Base-by-base conservation (phyloP, 1,139 yeast genomes). In the Pichiaceae sp. region DNA sequence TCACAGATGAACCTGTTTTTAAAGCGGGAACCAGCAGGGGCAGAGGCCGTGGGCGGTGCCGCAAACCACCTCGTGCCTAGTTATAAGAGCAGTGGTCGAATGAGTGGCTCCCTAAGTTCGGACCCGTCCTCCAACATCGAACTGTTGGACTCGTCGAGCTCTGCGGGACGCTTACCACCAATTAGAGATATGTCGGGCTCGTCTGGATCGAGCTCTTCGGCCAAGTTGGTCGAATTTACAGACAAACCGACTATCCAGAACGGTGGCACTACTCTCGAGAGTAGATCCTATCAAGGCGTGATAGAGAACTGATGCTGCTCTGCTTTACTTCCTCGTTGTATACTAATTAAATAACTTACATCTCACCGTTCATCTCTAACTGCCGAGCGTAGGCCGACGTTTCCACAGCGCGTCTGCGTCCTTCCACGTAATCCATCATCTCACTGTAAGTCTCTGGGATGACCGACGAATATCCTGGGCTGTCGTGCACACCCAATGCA, bases 351-450 rank as follows among this genome's bases (percentile, higher is more conserved):
- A 23, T 32, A 24, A 16, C 14, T 12, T 21, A 31, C 24, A 38
- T 19, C 25, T 42, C 41, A 17, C 46, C 49, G 20, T 42, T 44
- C 4, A 42, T 34, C 42, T 56, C 62, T 37, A 62, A 43, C 42
- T 62, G 64, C 39, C 66, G 70, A 9, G 78, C 84, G 53, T 69
- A 85, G 39, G 70, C 68, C 33, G 91, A 89, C 18, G 95, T 85
- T 39, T 81, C 93, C 36, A 68, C 70, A 3, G 95, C 94, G 61
- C 93, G 76, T 66, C 96, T 78, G 62, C 95, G 75, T 26, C 94
- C 96, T 52, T 82, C 89, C 21, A 87, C 70, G 54, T 82, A 87
- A 51, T 78, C 83, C 79, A 87, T 86, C 95, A 87, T 87, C 59
- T 87, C 96, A 18, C 79, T 72, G 56, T 87, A 87, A 1, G 94